Conservation (phyloP, 306 rosid species). For the Acacia acuminata region DNA sequence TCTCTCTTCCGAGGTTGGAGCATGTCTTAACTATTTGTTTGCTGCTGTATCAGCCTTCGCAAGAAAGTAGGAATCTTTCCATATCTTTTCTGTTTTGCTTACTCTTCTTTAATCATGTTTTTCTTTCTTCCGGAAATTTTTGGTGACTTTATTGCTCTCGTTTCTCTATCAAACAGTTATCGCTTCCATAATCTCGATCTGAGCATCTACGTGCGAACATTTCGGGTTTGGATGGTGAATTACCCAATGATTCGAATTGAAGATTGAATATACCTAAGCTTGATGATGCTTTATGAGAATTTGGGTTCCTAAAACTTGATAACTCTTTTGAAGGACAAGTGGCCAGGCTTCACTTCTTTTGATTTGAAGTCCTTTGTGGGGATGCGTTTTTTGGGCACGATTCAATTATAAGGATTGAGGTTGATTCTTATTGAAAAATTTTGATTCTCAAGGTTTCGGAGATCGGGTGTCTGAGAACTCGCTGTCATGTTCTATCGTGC, state of each 20-base stretch:
- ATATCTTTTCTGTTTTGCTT: background rate
- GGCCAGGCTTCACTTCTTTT: background rate
- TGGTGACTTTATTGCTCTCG: background rate
- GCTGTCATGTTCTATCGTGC: conserved; percentile 81
- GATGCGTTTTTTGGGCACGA: background rate
- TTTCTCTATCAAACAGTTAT: background rate
- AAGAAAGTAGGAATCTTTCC: conserved; percentile 10
- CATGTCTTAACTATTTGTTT: background rate
- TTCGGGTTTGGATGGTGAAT: background rate
- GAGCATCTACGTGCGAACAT: conserved; percentile 21
- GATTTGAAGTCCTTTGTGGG: background rate
- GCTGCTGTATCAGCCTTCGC: background rate
- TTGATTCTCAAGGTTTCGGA: conserved; percentile 20
- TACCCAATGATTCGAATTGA: background rate
- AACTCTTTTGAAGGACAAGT: background rate
- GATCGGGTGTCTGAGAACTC: conserved; percentile 21
- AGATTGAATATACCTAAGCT: background rate
- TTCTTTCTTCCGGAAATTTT: background rate
- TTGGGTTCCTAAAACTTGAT: conserved; percentile 16
- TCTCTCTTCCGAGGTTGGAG: background rate
- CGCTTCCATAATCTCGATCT: conserved; percentile 35
- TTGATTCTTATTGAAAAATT: background rate
- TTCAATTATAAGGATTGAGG: conserved; percentile 1
- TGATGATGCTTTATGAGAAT: conserved; percentile 5
- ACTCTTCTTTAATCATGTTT: background rate